These are phyloP conservation scores for Fusarium tjaetaba DNA, from an alignment of 2,329 filamentous ascomycete genomes.

Conservation along the genomic window DNA sequence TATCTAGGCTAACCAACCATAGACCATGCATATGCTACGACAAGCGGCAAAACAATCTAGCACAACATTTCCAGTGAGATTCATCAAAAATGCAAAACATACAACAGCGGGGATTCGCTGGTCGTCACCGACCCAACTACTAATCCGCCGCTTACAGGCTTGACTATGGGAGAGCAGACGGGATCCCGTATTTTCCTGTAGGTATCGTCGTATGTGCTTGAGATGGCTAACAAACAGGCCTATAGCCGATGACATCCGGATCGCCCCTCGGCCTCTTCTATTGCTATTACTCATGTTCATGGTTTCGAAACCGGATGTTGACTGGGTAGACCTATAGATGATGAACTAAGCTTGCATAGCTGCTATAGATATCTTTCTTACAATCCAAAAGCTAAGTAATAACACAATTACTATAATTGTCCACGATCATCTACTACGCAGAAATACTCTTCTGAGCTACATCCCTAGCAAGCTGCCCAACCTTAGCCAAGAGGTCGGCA, in stretches of 20 bases:
- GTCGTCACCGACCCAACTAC: neutral
- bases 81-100: neutral
- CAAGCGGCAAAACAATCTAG: neutral
- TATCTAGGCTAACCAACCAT: neutral
- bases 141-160: neutral
- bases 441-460: neutral
- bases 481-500: neutral
- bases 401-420: neutral
- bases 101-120: neutral
- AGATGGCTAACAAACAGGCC: accelerated
- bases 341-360: neutral
- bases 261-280: neutral
- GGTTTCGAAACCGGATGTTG: accelerated
- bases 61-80: neutral
- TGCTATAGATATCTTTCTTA: too few relatives aligned
- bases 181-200: neutral
- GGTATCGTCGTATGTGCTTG: neutral
- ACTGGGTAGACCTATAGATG: accelerated
- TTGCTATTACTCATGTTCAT: neutral
- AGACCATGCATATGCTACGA: accelerated
- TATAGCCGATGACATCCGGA: accelerated
- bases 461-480: neutral
- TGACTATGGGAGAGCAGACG: neutral
- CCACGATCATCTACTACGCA: neutral
- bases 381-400: neutral